Base-by-base conservation (phyloP, 1,139 yeast genomes). In the Candida glucosophila region DNA sequence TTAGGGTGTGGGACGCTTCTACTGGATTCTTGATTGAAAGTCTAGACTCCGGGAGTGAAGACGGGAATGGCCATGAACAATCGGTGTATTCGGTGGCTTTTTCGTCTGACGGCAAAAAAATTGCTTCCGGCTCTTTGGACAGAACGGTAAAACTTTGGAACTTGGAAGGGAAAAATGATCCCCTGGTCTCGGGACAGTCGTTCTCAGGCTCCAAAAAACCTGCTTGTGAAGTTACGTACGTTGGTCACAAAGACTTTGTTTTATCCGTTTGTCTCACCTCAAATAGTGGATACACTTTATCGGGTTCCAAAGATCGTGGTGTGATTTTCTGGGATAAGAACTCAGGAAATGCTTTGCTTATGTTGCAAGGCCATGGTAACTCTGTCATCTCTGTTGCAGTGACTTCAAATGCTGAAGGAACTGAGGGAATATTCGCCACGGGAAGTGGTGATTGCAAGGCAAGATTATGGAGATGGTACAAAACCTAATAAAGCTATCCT, bases 371-470 rank as follows among this genome's bases (percentile, higher is more conserved):
- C 18, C 98, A 90, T 56, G 77, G 93, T 52, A 90, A 90, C 60
- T 82, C 95, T 14, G 98, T 90, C 27, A 90, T 90, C 39, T 78
- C 93, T 27, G 97, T 90, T 21, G 90, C 95, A 22, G 96, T 90
- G 12, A 77, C 90, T 23, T 72, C 78, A 34, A 77, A 76, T 47
- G 79, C 85, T 22, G 69, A 69, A 34, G 80, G 78, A 31, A 64
- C 72, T 29, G 86, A 82, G 41, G 70, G 71, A 21, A 76, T 85
- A 40, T 90, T 90, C 65, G 98, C 97, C 29, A 88, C 97, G 11
- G 98, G 98, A 34, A 75, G 88, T 54, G 98, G 98, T 50, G 98
- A 90, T 57, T 88, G 95, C 55, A 83, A 88, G 53, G 97, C 97
- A 22, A 73, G 96, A 58, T 81, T 90, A 47, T 90, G 98, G 98